Conservation (phyloP, 2,329 filamentous ascomycete species). For the Colletotrichum simmondsii region DNA sequence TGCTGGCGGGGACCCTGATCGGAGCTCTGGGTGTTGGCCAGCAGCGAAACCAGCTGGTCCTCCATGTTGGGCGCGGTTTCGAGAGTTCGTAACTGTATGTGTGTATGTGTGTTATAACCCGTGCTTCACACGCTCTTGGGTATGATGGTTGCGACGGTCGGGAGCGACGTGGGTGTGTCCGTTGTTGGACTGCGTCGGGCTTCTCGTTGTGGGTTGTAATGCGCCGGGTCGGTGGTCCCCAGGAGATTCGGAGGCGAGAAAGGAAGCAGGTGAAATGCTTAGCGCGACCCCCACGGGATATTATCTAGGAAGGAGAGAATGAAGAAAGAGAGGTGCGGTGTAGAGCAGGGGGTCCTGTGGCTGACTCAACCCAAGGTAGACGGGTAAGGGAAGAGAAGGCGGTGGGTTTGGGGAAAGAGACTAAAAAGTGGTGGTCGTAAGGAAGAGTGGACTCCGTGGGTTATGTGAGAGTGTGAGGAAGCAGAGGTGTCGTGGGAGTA, state of each 20-base stretch:
- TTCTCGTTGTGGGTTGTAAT: not conserved
- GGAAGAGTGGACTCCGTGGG: not conserved
- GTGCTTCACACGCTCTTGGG: not conserved
- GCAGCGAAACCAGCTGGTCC: constrained; percentile 88
- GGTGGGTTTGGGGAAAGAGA: constrained; percentile 6
- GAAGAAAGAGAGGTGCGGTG: not conserved
- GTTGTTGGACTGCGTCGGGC: not conserved
- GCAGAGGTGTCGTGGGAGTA: not conserved
- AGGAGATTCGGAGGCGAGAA: not conserved
- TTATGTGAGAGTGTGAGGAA: not conserved
- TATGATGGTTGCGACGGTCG: not conserved
- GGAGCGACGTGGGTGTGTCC: not conserved
- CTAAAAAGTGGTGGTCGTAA: not conserved
- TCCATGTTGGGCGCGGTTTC: constrained; percentile 71
- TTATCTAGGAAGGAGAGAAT: not conserved
- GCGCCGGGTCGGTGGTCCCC: not conserved
- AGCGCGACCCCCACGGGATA: not conserved
- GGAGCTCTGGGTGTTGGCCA: constrained; percentile 85
- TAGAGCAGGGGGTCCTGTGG: not conserved
- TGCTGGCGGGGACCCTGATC: constrained; percentile 82
- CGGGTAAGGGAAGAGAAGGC: not conserved
- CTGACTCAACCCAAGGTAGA: constrained; percentile 15
- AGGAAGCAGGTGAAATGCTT: not conserved
- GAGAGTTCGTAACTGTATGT: not conserved
- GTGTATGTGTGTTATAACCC: not conserved